Evolutionary conservation across 2,329 filamentous ascomycete genomes (phyloP).

Genomic region (Fonsecaea multimorphosa): DNA sequence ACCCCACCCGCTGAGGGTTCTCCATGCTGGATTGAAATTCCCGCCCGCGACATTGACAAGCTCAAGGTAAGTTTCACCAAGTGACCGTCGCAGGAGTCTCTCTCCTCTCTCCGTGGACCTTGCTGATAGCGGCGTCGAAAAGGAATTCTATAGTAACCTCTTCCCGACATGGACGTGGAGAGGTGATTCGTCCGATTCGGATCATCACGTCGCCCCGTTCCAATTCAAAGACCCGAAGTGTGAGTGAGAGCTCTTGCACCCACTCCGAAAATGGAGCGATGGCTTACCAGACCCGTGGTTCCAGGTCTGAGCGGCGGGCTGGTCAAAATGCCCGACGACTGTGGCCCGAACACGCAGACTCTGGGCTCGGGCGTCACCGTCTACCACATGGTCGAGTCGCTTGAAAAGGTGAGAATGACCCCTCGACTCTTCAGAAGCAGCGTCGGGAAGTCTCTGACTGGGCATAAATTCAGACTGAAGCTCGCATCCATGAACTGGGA

Average conservation of each 20-base stretch:
- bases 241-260: background rate
- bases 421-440: background rate
- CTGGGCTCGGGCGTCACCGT: background rate
- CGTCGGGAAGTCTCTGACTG: background rate
- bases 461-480: background rate
- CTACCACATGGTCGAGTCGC: conserved; percentile 1
- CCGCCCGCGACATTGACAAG: background rate
- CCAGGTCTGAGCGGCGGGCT: background rate
- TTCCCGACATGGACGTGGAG: background rate
- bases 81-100: background rate
- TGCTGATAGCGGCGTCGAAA: background rate
- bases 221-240: background rate
- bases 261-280: background rate
- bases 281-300: background rate
- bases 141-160: background rate
- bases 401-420: background rate
- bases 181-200: background rate
- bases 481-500: background rate
- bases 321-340: background rate
- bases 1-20: background rate
- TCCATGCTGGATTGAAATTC: background rate
- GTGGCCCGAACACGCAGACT: background rate
- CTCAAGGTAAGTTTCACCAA: background rate
- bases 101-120: background rate
- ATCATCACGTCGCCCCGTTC: background rate